phyloP scores from a whole-genome alignment of 768 basidiomycete genomes.

The Tubosaeta brunneosetosa region DNA sequence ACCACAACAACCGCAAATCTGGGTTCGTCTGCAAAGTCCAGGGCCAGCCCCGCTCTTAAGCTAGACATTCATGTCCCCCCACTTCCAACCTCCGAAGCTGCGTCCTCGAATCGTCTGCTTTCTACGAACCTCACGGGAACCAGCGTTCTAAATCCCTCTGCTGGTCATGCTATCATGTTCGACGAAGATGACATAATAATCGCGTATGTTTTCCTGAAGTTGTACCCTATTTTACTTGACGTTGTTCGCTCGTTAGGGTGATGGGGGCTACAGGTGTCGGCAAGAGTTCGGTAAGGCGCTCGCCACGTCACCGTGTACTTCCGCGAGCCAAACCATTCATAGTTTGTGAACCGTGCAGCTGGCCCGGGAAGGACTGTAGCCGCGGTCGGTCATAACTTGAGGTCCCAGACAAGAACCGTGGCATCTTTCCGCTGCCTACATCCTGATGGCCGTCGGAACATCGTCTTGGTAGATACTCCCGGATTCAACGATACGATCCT shows the following conservation, averaged over 20 bases:
- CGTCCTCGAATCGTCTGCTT: neutral
- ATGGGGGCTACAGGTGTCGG: conserved; percentile 16
- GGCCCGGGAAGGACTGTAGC: neutral
- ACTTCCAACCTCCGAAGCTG: neutral
- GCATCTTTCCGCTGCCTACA: conserved; percentile 9
- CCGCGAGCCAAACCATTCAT: neutral
- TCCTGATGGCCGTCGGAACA: conserved; percentile 10
- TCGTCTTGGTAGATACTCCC: conserved; percentile 17
- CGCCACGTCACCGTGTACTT: neutral
- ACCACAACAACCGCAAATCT: too few relatives aligned
- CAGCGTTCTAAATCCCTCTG: neutral
- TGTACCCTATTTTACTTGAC: neutral
- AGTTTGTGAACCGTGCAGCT: conserved; percentile 14
- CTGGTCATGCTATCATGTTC: neutral
- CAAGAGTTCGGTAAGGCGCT: conserved; percentile 17
- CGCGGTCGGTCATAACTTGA: neutral
- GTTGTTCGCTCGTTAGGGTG: conserved; percentile 2
- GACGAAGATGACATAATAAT: conserved; percentile 12
- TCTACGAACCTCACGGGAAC: neutral
- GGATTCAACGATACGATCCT: conserved; percentile 15
- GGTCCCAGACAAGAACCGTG: conserved; percentile 5
- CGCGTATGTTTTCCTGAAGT: conserved; percentile 7
- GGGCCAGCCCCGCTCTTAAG: too few relatives aligned
- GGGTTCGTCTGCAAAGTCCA: too few relatives aligned
- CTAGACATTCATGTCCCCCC: neutral